A percentile compares a stretch with the other conserved stretches of the same genome.
These are phyloP conservation scores for Calonectria pteridis DNA, from an alignment of 2,329 filamentous ascomycete genomes.

Conservation along the genomic window DNA sequence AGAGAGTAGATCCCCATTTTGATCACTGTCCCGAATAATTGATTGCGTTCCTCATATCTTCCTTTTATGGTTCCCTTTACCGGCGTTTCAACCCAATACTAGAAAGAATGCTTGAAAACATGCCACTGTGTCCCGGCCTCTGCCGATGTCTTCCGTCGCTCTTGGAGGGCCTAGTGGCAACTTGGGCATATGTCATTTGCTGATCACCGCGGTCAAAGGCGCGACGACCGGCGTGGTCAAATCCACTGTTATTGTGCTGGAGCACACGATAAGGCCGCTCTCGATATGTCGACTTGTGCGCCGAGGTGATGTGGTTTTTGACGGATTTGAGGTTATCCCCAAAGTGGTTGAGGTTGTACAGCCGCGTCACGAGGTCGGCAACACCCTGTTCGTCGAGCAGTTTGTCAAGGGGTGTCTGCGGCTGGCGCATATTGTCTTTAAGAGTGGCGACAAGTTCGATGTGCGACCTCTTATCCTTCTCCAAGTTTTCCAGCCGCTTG, in stretches of 20 bases:
- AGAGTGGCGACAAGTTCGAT: slow-evolving; percentile 30
- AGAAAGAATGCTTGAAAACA: background rate
- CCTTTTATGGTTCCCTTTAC: background rate
- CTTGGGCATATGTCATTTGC: background rate
- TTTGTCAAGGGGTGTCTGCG: background rate
- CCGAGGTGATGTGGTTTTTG: slow-evolving; percentile 3
- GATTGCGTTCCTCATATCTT: background rate
- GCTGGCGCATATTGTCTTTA: slow-evolving; percentile 19
- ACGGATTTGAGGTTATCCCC: slow-evolving; percentile 21
- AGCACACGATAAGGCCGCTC: background rate
- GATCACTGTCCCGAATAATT: background rate
- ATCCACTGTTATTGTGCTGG: background rate
- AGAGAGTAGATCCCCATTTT: background rate
- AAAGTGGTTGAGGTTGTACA: slow-evolving; percentile 31
- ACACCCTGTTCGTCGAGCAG: slow-evolving; percentile 22
- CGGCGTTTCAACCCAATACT: background rate
- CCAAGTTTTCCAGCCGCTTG: slow-evolving; percentile 18
- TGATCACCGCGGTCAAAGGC: background rate
- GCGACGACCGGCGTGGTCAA: background rate
- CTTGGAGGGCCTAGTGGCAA: background rate
- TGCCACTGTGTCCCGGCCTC: background rate
- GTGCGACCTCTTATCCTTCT: slow-evolving; percentile 21
- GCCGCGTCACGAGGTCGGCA: background rate
- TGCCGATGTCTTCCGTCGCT: background rate
- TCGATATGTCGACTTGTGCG: background rate